phyloP scores from a whole-genome alignment of 139 green algal genomes.

The Eudorina sp. region DNA sequence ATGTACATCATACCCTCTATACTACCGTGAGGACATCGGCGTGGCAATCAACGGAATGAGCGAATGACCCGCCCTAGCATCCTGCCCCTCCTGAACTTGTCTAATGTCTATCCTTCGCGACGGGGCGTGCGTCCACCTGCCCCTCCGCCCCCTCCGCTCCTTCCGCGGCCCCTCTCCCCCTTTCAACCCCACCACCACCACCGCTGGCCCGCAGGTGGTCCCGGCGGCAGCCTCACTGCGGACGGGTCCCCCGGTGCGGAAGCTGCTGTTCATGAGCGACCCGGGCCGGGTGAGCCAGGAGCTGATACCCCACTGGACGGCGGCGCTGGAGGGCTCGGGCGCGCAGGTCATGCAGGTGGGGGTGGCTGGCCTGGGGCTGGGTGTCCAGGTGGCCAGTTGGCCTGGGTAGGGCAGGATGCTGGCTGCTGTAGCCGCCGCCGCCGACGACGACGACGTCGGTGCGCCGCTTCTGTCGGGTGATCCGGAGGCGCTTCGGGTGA shows the following conservation, averaged over 20 bases:
- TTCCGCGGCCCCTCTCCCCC: not conserved
- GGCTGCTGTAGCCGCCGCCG: no score
- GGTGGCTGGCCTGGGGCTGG: not conserved
- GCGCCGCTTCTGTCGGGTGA: no score
- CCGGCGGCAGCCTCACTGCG: constrained; percentile 69
- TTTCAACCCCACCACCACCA: not conserved
- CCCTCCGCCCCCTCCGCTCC: not conserved
- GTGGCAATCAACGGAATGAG: no score
- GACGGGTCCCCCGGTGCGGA: constrained; percentile 76
- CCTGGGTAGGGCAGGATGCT: no score
- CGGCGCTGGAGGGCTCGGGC: constrained; percentile 7
- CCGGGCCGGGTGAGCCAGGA: constrained; percentile 47
- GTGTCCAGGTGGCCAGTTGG: no score
- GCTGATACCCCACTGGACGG: constrained; percentile 77
- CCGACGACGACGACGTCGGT: no score
- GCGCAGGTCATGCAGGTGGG: constrained; percentile 55
- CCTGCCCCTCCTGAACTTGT: no score
- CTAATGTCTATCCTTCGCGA: no score
- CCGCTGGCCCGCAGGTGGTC: not conserved
- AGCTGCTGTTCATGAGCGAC: constrained; percentile 91
- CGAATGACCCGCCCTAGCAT: no score
- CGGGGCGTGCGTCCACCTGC: not conserved
- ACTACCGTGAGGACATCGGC: no score
- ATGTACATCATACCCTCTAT: no score
- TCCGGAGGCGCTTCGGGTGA: no score